These are phyloP conservation scores for Hypocrella siamensis DNA, from an alignment of 2,329 filamentous ascomycete species.

Conservation along the genomic window DNA sequence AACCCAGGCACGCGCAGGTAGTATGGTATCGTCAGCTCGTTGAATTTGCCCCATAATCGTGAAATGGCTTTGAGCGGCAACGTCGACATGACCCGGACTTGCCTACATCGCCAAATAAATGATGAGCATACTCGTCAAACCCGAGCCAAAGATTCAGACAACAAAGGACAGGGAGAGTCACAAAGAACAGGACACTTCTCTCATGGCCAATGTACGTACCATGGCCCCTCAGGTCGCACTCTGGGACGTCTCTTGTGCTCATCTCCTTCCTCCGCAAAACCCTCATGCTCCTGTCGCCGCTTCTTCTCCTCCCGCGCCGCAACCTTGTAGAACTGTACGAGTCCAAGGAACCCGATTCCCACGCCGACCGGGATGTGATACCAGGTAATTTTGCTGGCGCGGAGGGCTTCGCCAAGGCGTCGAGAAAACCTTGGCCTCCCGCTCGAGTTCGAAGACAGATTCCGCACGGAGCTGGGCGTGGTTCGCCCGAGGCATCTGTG, in stretches of 20 bases:
- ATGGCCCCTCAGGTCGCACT: constrained; percentile 72
- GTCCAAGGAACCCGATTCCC: constrained; percentile 70
- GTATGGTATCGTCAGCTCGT: constrained; percentile 77
- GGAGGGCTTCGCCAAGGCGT: constrained; percentile 31
- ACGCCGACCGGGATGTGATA: constrained; percentile 79
- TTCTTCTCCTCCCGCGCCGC: constrained; percentile 38
- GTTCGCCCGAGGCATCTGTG: constrained; percentile 10
- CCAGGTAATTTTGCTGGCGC: constrained; percentile 56
- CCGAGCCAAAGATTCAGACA: not conserved
- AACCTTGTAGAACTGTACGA: constrained; percentile 72
- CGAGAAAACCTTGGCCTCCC: constrained; percentile 34
- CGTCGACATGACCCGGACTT: constrained; percentile 87
- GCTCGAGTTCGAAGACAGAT: constrained; percentile 21
- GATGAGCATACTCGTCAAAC: too few relatives aligned
- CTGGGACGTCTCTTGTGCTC: constrained; percentile 36
- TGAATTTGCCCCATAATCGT: constrained; percentile 79
- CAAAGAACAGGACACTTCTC: not conserved
- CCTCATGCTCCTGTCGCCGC: constrained; percentile 25
- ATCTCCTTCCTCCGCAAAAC: constrained; percentile 19
- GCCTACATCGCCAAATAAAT: constrained; percentile 29
- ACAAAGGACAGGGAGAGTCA: not conserved
- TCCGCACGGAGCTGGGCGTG: constrained; percentile 11
- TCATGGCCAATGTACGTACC: constrained; percentile 33
- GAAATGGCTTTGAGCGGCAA: constrained; percentile 83
- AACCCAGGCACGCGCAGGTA: constrained; percentile 80